Evolutionary conservation across 1,284 basidiomycete genomes (phyloP), one percentile per base, ranked within the genome.

Genomic region (Leccinum griseonigrum): DNA sequence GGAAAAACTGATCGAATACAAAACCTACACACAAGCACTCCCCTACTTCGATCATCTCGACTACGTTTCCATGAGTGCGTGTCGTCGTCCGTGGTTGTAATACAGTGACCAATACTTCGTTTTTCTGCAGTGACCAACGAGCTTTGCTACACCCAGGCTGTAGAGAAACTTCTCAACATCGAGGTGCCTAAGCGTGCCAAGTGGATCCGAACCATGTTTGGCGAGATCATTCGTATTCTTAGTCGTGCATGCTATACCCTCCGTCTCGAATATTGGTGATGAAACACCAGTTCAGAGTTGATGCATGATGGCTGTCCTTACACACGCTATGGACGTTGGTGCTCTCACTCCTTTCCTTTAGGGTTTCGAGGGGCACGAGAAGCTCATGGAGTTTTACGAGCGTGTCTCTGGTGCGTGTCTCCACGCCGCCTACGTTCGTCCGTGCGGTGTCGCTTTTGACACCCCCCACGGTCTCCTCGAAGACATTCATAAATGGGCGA

Each of bases 311-410:
- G 97, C 97, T 63, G 86, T 99, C 64, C 85, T 99, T 51, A 94
- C 97, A 31, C 94, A 97, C 79, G 89, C 91, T 58, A 95, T 95
- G 93, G 95, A 97, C 73, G 97, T 99, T 65, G 97, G 97, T 75
- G 97, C 95, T 65, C 84, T 99, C 7, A 99, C 97, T 1, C 97
- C 97, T 54, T 99, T 98, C 90, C 83, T 99, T 46, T 99, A 95
- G 96, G 97, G 96, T 72, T 98, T 99, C 83, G 97, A 99, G 79
- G 97, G 99, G 79, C 95, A 97, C 67, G 97, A 99, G 80, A 98
- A 99, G 83, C 88, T 99, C 67, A 98, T 98, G 97, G 97, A 99
- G 77, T 99, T 99, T 79, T 98, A 99, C 78, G 97, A 99, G 79
- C 94, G 97, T 62, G 96, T 99, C 38, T 98, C 96, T 9, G 97